Evolutionary conservation across 345 rosid genomes (phyloP), one percentile per base, ranked within the genome.

Genomic region (Passiflora organensis): DNA sequence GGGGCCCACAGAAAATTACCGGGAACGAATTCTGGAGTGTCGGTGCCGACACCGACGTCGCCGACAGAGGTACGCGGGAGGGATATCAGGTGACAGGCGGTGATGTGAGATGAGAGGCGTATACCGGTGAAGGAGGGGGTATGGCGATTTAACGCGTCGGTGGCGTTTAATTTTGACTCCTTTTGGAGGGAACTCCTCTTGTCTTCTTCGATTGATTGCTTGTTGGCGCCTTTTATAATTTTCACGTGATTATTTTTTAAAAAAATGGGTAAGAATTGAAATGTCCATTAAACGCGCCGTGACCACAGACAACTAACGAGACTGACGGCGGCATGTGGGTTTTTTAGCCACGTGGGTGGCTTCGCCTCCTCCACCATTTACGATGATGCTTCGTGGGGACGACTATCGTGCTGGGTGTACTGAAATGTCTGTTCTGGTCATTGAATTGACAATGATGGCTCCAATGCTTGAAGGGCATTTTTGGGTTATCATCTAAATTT

Each of bases 41-140:
- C 81, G 79, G 84, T 76, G 79, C 84, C 79, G 77, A 76, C 84
- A 76, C 44, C 2, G 0, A 2, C 2, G 4, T 10, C 68, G 68
- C 79, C 81, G 78, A 79, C 80, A 65, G 61, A 4, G 8, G 12
- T 4, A 79, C 77, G 45, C 77, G 45, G 73, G 8, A 8, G 78
- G 43, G 47, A 57, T 44, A 51, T n/a, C 23, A 55, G 66, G 64
- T 56, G 18, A 36, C 37, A 45, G 6, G 0, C 13, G 36, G 51
- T 37, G 55, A n/a, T n/a, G n/a, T n/a, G n/a, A 32, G 43, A 34
- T 15, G 16, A 13, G 1, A 59, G 44, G 60, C 4, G 21, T 23
- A 58, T 22, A 68, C 77, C 73, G 69, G 81, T 21, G 43, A 51
- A 34, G 45, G 21, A 1, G 63, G 57, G 51, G 16, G 3, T 6